Evolutionary conservation across 768 basidiomycete genomes (phyloP), one percentile per base, ranked within the genome.

Genomic region (Naganishia vaughanmartiniae): DNA sequence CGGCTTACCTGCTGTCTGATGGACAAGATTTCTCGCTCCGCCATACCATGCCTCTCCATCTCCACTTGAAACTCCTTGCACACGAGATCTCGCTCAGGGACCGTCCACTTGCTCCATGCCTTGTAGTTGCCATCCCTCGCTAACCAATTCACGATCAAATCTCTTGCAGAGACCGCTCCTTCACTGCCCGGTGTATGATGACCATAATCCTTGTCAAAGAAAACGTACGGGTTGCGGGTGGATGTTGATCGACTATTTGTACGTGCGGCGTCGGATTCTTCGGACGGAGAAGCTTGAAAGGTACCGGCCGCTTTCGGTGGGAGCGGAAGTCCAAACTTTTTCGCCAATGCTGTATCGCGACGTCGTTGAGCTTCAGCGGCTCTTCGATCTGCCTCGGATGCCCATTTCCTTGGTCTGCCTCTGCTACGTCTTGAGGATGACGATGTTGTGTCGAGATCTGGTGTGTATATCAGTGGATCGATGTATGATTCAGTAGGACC

Each of bases 331-430:
- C 60, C 60, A 26, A 26, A 28, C 15, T 45, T 63, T 46, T 63
- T 45, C 24, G 60, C 60, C 10, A 42, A 42, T 14, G 30, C 39
- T 30, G 36, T 45, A 30, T 63, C 60, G n/a, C 60, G 60, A 15
- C 60, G 36, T 63, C 60, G 9, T 30, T 63, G 60, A 42, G 60
- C 60, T 63, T 63, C 60, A 10, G 60, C 60, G 4, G 60, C 60
- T 42, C 60, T n/a, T 1, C 60, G 60, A 21, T 63, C 60, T 26
- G 39, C 60, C 46, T 63, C 60, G 14, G 36, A 24, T 12, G 60
- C 60, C 60, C 60, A 63, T 45, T 63, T 63, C 24, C 60, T 42
- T 17, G 60, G 60, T 42, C 60, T 36, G 12, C 60, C 60, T 63
- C 60, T n/a, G 39, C 12, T 30, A 3, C 39, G 21, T 45, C 39